Percentiles rank a stretch among this genome's conserved stretches.
Conservation (phyloP, 116 monocot species). For the Cymodocea nodosa region DNA sequence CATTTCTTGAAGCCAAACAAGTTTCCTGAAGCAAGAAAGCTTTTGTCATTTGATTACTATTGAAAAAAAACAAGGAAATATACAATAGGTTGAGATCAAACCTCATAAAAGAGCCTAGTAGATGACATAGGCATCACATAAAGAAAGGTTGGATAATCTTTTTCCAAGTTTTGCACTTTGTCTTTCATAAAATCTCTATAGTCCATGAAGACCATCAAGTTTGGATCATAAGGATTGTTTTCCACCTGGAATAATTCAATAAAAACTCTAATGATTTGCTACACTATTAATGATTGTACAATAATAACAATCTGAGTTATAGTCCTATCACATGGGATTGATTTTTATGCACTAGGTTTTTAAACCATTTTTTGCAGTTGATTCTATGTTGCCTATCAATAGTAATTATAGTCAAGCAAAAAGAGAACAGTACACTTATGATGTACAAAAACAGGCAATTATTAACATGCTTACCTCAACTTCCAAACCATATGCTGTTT, state of each 20-base stretch:
- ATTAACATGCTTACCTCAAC: slow-evolving; percentile 46
- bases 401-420: background rate
- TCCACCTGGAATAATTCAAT: slow-evolving; percentile 63
- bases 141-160: slow-evolving; percentile 81
- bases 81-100: slow-evolving; percentile 10
- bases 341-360: no score
- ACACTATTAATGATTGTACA: background rate
- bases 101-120: slow-evolving; percentile 89
- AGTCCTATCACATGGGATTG: no score
- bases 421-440: background rate
- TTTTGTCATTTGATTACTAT: background rate
- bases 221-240: slow-evolving; percentile 98
- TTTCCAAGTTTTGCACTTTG: slow-evolving; percentile 18
- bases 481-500: slow-evolving; percentile 95
- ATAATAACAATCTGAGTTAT: background rate
- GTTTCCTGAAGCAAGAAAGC: slow-evolving; percentile 52
- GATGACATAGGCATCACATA: slow-evolving; percentile 95
- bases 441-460: background rate
- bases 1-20: slow-evolving; percentile 80
- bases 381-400: no score
- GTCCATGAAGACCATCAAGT: slow-evolving; percentile 99
- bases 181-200: slow-evolving; percentile 74
- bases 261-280: background rate
- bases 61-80: background rate
- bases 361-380: no score